Evolutionary conservation across 208 protist genomes (phyloP).

Genomic region (Crithidia expoeki): DNA sequence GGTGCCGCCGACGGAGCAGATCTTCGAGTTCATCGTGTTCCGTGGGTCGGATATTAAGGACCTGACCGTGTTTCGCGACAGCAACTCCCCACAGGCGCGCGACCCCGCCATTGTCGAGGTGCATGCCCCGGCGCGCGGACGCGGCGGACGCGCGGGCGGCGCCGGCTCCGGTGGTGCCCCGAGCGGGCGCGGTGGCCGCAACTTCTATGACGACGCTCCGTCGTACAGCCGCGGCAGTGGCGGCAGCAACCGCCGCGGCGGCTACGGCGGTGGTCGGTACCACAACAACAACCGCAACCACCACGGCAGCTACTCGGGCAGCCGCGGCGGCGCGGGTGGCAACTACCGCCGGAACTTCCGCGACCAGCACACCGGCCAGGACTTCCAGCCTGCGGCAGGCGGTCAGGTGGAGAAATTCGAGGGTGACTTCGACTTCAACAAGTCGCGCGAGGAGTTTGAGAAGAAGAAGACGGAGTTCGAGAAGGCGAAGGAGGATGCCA

Average conservation of each 20-base stretch:
- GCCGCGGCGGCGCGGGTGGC: constrained; percentile 45
- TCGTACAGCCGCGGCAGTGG: constrained; percentile 35
- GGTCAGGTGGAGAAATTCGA: constrained; percentile 84
- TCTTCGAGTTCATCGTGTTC: constrained; percentile 92
- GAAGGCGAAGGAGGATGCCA: constrained; percentile 86
- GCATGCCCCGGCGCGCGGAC: constrained; percentile 44
- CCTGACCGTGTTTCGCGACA: constrained; percentile 77
- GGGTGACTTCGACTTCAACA: constrained; percentile 90
- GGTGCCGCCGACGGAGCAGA: constrained; percentile 65
- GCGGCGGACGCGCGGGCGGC: constrained; percentile 24
- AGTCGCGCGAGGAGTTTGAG: constrained; percentile 89
- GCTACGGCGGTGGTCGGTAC: constrained; percentile 33
- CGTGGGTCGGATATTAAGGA: constrained; percentile 88
- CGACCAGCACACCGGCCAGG: constrained; percentile 84
- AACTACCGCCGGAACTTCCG: constrained; percentile 56
- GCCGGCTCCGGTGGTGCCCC: constrained; percentile 14
- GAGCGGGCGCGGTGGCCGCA: constrained; percentile 26
- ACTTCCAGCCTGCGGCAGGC: constrained; percentile 69
- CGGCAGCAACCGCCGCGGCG: constrained; percentile 38
- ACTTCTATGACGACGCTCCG: constrained; percentile 35
- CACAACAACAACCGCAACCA: constrained; percentile 29
- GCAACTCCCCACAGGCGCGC: constrained; percentile 27
- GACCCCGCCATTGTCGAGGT: constrained; percentile 85
- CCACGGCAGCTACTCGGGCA: constrained; percentile 42
- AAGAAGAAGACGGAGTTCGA: constrained; percentile 91